These are phyloP conservation scores for Candida pseudoglaebosa DNA, from an alignment of 805 yeast species.

Conservation along the genomic window DNA sequence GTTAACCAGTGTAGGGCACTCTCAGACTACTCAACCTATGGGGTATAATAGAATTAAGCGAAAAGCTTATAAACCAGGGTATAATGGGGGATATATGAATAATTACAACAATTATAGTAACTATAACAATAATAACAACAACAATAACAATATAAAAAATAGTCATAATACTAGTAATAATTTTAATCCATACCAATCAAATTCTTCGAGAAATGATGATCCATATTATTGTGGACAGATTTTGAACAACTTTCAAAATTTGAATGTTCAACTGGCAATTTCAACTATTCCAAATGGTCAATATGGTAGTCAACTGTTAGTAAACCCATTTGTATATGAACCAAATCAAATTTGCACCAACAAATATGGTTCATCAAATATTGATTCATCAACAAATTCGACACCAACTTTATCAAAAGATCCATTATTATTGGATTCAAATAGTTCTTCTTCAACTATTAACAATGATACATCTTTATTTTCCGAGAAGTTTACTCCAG, in stretches of 20 bases:
- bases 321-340: not conserved
- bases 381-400: not conserved
- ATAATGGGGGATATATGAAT: not conserved
- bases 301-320: not conserved
- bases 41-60: slow-evolving; percentile 1
- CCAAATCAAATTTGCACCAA: not conserved
- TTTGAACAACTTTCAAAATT: no score
- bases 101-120: slow-evolving; percentile 1
- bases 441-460: not conserved
- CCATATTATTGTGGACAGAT: no score
- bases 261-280: no score
- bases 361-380: not conserved
- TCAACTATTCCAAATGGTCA: not conserved
- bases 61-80: slow-evolving; percentile 1
- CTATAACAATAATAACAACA: not conserved
- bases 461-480: not conserved
- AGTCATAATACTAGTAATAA: no score
- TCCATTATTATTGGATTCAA: not conserved
- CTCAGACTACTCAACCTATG: not conserved
- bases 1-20: slow-evolving; percentile 28
- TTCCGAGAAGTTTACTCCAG: not conserved
- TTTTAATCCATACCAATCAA: not conserved
- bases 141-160: not conserved
- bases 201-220: not conserved
- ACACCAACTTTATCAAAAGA: not conserved